phyloP scores from a whole-genome alignment of 805 yeast genomes.

The Barnettozyma pratensis region DNA sequence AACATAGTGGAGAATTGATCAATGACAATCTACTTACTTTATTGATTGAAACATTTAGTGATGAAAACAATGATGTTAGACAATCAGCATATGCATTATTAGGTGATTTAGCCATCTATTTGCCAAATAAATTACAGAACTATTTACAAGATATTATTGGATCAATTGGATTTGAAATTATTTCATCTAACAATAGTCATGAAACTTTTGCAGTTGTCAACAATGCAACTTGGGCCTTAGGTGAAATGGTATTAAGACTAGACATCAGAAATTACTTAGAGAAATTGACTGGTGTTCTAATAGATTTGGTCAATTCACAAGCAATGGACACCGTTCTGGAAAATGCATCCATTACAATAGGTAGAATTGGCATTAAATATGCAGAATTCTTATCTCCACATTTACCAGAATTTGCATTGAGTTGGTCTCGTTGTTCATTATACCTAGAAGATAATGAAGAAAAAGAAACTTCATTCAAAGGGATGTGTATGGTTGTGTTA shows the following conservation, averaged over 20 bases:
- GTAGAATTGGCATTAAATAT: slow-evolving; percentile 67
- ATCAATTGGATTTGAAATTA: slow-evolving; percentile 66
- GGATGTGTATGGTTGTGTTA: slow-evolving; percentile 68
- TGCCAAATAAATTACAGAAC: slow-evolving; percentile 30
- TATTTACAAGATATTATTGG: slow-evolving; percentile 48
- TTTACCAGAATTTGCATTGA: slow-evolving; percentile 48
- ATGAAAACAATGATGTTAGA: slow-evolving; percentile 79
- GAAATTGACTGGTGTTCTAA: slow-evolving; percentile 49
- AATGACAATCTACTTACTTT: slow-evolving; percentile 50
- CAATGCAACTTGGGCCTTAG: slow-evolving; percentile 92
- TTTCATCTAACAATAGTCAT: slow-evolving; percentile 36
- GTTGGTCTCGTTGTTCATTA: slow-evolving; percentile 70
- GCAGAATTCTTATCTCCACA: slow-evolving; percentile 58
- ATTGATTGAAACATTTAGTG: slow-evolving; percentile 65
- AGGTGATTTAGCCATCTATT: slow-evolving; percentile 79
- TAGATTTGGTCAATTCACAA: slow-evolving; percentile 55
- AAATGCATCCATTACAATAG: slow-evolving; percentile 85
- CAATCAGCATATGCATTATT: slow-evolving; percentile 86
- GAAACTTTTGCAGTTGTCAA: slow-evolving; percentile 62
- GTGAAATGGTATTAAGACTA: slow-evolving; percentile 71
- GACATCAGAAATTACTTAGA: slow-evolving; percentile 47
- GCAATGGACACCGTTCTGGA: slow-evolving; percentile 66
- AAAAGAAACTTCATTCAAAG: slow-evolving; percentile 81
- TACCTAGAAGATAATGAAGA: slow-evolving; percentile 76
- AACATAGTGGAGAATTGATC: slow-evolving; percentile 53